Percentiles rank a stretch among this genome's conserved stretches.
phyloP scores from a whole-genome alignment of 2,329 filamentous ascomycete species.

The Tricladium varicosporioides region DNA sequence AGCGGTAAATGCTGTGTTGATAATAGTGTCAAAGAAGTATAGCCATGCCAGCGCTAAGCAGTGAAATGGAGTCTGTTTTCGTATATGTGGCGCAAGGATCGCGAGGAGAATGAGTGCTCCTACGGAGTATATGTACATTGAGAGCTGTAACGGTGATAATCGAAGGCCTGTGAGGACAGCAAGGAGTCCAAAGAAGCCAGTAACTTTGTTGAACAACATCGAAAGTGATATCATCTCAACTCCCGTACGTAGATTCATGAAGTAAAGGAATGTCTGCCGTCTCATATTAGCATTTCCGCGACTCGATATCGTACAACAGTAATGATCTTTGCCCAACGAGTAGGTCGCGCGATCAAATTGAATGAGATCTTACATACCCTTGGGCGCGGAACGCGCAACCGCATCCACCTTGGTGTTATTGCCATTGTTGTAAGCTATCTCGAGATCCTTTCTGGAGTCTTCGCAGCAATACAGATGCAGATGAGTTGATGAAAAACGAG shows the following conservation, averaged over 20 bases:
- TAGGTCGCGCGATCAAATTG: not conserved
- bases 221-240: constrained; percentile 81
- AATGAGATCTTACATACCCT: constrained; percentile 24
- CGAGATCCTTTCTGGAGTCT: not conserved
- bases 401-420: constrained; percentile 29
- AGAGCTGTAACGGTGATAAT: constrained; percentile 78
- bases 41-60: constrained; percentile 80
- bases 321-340: not conserved
- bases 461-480: constrained; percentile 1
- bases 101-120: constrained; percentile 64
- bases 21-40: constrained; percentile 76
- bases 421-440: constrained; percentile 23
- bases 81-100: constrained; percentile 76
- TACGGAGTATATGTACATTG: constrained; percentile 89
- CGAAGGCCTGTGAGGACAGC: constrained; percentile 84
- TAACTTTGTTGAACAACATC: constrained; percentile 88
- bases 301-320: too few species aligned
- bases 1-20: constrained; percentile 80
- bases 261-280: constrained; percentile 74
- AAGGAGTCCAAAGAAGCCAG: constrained; percentile 85
- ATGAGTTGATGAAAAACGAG: not conserved
- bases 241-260: constrained; percentile 83
- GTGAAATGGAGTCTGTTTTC: constrained; percentile 74
- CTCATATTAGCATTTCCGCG: constrained; percentile 15
- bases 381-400: constrained; percentile 31